Conservation (phyloP, 371 early-diverging fungal species). For the Mortierella sp. region DNA sequence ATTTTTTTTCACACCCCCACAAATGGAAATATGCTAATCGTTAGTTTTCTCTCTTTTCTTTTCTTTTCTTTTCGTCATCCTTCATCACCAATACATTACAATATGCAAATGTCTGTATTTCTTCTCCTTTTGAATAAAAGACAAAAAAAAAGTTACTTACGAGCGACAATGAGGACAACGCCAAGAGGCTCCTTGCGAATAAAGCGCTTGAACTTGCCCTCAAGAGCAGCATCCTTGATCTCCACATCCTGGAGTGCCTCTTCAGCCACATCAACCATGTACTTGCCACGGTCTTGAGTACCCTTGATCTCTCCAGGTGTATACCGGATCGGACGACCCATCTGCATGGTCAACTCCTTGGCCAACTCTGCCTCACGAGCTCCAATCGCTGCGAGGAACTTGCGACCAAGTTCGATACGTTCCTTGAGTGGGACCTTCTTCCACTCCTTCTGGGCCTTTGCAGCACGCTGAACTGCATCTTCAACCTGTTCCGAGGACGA, state of each 20-base stretch:
- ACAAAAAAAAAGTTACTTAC: slow-evolving; percentile 19
- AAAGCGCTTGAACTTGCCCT: slow-evolving; percentile 64
- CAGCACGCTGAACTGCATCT: slow-evolving; percentile 56
- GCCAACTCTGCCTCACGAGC: slow-evolving; percentile 69
- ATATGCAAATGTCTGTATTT: neutral
- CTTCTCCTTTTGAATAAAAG: neutral
- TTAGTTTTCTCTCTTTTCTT: slow-evolving; percentile 1
- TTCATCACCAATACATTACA: neutral
- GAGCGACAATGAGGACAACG: slow-evolving; percentile 54
- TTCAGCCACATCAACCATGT: slow-evolving; percentile 80
- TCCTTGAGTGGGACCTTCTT: slow-evolving; percentile 60
- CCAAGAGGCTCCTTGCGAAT: slow-evolving; percentile 82
- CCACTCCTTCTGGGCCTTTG: slow-evolving; percentile 64
- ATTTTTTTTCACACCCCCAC: neutral
- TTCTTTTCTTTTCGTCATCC: slow-evolving; percentile 14
- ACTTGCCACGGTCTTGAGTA: slow-evolving; percentile 73
- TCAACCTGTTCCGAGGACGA: slow-evolving; percentile 58
- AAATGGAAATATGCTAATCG: neutral
- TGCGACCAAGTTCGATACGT: slow-evolving; percentile 63
- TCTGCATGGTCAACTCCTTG: slow-evolving; percentile 70
- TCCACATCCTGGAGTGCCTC: slow-evolving; percentile 68
- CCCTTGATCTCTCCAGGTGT: slow-evolving; percentile 80
- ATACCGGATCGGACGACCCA: slow-evolving; percentile 84
- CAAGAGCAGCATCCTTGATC: slow-evolving; percentile 53
- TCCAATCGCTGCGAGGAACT: slow-evolving; percentile 69